phyloP scores from a whole-genome alignment of 257 asterid genomes.

The Agastache rugosa region DNA sequence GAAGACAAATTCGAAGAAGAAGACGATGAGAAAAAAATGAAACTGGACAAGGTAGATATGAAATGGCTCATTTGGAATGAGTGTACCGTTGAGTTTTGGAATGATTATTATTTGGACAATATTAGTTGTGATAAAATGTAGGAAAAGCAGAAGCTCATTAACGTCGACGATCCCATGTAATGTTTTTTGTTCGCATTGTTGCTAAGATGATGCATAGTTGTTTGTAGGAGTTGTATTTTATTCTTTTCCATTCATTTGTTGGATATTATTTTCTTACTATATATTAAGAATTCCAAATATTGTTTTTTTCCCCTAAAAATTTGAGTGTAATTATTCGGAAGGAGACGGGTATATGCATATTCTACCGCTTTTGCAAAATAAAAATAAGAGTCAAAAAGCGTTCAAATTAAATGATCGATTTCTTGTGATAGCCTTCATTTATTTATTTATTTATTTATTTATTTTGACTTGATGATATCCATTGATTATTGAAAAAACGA shows the following conservation, averaged over 20 bases:
- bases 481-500: too few species aligned
- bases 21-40: background rate
- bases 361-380: too few species aligned
- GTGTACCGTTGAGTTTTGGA: background rate
- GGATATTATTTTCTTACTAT: background rate
- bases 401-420: too few species aligned
- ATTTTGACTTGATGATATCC: too few species aligned
- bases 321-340: too few species aligned
- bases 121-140: slow-evolving; percentile 15
- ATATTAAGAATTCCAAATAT: too few species aligned
- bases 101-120: slow-evolving; percentile 29
- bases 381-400: too few species aligned
- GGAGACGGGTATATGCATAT: too few species aligned
- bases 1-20: slow-evolving; percentile 1
- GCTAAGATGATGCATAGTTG: slow-evolving; percentile 14
- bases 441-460: too few species aligned
- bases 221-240: background rate
- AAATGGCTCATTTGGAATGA: background rate
- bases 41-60: background rate
- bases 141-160: slow-evolving; percentile 17
- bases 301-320: too few species aligned
- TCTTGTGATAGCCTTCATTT: too few species aligned
- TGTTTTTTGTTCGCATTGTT: slow-evolving; percentile 1
- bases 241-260: slow-evolving; percentile 10
- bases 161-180: background rate